Percentiles rank a stretch among this genome's conserved stretches.
Evolutionary conservation across 306 rosid species (phyloP).

Genomic region (Vicia sativa): DNA sequence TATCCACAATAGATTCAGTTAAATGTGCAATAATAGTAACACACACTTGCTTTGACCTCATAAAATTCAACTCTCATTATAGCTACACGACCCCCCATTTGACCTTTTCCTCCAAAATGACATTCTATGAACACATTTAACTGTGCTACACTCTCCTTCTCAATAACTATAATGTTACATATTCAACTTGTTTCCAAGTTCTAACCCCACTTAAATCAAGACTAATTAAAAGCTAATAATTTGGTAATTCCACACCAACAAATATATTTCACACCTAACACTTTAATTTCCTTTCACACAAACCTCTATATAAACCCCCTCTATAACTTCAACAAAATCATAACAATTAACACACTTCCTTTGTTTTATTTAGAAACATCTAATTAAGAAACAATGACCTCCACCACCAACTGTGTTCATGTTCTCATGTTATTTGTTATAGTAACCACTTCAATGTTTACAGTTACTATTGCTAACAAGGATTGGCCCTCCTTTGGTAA

Average conservation of each 20-base stretch:
- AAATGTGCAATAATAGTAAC: conserved; percentile 10
- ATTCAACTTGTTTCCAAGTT: conserved; percentile 5
- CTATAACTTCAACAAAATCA: conserved; percentile 2
- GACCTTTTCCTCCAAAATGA: conserved; percentile 1
- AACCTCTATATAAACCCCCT: conserved; percentile 32
- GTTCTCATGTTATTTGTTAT: conserved; percentile 16
- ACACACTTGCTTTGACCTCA: conserved; percentile 9
- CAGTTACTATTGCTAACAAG: conserved; percentile 45
- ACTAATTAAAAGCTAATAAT: conserved; percentile 28
- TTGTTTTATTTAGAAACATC: conserved; percentile 19
- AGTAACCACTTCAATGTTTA: conserved; percentile 37
- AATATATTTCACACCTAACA: not conserved
- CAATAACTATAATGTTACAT: not conserved
- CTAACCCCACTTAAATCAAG: conserved; percentile 29
- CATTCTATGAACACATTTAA: too few species aligned
- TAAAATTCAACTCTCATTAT: conserved; percentile 10
- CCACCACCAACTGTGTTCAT: conserved; percentile 24
- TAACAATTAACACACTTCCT: not conserved
- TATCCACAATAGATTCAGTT: conserved; percentile 21
- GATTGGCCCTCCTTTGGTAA: conserved; percentile 43
- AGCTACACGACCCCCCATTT: not conserved
- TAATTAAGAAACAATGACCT: conserved; percentile 39
- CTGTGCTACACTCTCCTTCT: not conserved
- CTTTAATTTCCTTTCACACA: not conserved
- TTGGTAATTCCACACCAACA: conserved; percentile 44